Evolutionary conservation across 2,329 filamentous ascomycete genomes (phyloP), one percentile per base, ranked within the genome.

Genomic region (Drechslerella stenobrocha): DNA sequence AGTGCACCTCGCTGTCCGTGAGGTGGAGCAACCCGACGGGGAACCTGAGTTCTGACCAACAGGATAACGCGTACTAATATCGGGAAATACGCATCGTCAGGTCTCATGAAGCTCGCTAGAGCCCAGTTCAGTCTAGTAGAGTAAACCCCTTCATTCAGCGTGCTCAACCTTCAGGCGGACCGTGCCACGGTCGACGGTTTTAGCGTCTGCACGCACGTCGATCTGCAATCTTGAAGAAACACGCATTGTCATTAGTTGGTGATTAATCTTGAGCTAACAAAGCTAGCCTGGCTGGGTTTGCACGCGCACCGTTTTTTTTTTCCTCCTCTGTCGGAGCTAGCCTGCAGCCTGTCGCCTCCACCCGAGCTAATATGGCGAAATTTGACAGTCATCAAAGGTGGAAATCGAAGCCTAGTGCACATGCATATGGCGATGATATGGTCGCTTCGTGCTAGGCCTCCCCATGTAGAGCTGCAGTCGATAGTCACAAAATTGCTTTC

Each of bases 291-390:
- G 6, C 4, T 42, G 2, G 37, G 18, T 5, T 42, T 7, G 4
- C 6, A 3, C 37, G 15, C 13, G 34, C 34, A 18, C 15, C 37
- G 13, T 20, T 42, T 18, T 5, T 42, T 18, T 20, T 42, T 42
- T 3, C 11, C 34, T 32, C 6, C 13, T 9, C 22, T 18, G 9
- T 18, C 22, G 15, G 34, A 42, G 37, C 15, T 42, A 42, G 37
- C 13, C 37, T n/a, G n/a, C n/a, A n/a, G n/a, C n/a, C n/a, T n/a
- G n/a, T n/a, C 13, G 37, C 22, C 52, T 42, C 44, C 32, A 58
- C 44, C 35, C 34, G 24, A 47, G 34, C 52, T 59, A 66, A 59
- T 66, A 66, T 66, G 61, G 61, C 61, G 61, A 66, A 66, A 66
- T 66, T 66, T 58, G 53, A 52, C 57, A 50, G 61, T 53, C 53